Base-by-base conservation (phyloP, 2,329 filamentous ascomycete genomes). In the Colletotrichum brevisporum region DNA sequence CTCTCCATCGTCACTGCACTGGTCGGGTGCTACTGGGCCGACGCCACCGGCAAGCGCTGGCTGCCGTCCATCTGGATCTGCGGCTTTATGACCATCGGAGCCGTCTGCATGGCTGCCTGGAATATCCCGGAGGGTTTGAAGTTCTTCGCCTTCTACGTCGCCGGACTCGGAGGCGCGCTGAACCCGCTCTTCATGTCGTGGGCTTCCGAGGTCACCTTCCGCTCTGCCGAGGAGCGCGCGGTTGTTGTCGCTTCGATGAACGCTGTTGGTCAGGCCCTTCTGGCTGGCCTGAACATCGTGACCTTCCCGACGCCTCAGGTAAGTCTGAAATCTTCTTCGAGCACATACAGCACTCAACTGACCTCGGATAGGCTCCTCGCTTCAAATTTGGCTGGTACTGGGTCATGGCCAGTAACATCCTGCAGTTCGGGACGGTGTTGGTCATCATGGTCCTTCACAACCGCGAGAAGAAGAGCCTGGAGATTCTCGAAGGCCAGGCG, bases 41-140 rank as follows among this genome's bases (percentile, higher is more conserved):
- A 89, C 0, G 75, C 92, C 18, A 93, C 91, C 0, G 90, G 90
- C 1, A 89, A 88, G 72, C 83, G 91, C 1, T 92, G 89, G 69
- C 82, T 92, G 0, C 56, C 56, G 13, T 63, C 59, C 4, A 63
- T 67, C 24, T 67, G 57, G 58, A 63, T 63, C 52, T 62, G 51
- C 21, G 53, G 51, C 1, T 62, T 63, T n/a, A 63, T 63, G 43
- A 67, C 59, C 4, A 12, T 67, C 21, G 64, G 59, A 0, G 47
- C 51, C 5, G 47, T 63, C 13, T 86, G 89, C 48, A 78, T 89
- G 12, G 79, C 83, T 0, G 77, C 87, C 6, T 90, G 87, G 88
- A 75, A 86, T 15, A 86, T 89, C 0, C 86, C 87, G 0, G 86
- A 89, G 66, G 73, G 81, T 0, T 85, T 85, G 0, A 78, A 83